Conservation (phyloP, 2,329 filamentous ascomycete genomes). For the Curvularia hawaiiensis region DNA sequence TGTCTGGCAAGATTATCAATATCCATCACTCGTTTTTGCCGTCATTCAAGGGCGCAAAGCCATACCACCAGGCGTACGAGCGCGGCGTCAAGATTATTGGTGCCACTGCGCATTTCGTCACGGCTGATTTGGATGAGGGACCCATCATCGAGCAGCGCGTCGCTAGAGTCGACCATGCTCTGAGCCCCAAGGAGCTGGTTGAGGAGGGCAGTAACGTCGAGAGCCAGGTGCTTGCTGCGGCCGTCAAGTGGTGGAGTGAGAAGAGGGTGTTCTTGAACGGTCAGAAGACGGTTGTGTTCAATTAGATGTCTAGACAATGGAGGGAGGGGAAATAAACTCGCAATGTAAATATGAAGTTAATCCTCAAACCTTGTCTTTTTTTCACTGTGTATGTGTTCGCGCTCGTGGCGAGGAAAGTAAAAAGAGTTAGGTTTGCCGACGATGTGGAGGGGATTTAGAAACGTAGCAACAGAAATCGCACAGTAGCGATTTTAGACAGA, state of each 20-base stretch:
- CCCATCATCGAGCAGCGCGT: slow-evolving; percentile 89
- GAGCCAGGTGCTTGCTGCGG: slow-evolving; percentile 79
- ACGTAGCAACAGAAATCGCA: background rate
- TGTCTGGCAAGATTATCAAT: slow-evolving; percentile 89
- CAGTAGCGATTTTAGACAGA: background rate
- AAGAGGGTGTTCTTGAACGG: slow-evolving; percentile 78
- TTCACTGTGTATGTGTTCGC: background rate
- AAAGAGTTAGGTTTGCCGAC: background rate
- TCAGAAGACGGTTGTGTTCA: slow-evolving; percentile 80
- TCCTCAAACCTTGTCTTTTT: background rate
- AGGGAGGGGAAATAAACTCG: background rate
- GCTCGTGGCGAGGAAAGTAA: background rate
- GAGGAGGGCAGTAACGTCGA: slow-evolving; percentile 84
- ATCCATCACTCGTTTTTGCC: slow-evolving; percentile 89
- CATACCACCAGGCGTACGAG: slow-evolving; percentile 87
- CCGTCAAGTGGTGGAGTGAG: slow-evolving; percentile 85
- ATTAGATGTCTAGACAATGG: slow-evolving; percentile 35
- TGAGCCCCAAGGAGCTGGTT: slow-evolving; percentile 76
- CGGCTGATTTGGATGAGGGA: slow-evolving; percentile 82
- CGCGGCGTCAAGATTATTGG: slow-evolving; percentile 88
- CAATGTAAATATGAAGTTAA: background rate
- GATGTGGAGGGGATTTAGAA: background rate
- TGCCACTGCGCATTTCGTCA: slow-evolving; percentile 85
- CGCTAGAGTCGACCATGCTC: slow-evolving; percentile 74
- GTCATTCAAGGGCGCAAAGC: slow-evolving; percentile 85